These are phyloP conservation scores for Podaxis pistillaris DNA, from an alignment of 768 basidiomycete species.

Conservation along the genomic window DNA sequence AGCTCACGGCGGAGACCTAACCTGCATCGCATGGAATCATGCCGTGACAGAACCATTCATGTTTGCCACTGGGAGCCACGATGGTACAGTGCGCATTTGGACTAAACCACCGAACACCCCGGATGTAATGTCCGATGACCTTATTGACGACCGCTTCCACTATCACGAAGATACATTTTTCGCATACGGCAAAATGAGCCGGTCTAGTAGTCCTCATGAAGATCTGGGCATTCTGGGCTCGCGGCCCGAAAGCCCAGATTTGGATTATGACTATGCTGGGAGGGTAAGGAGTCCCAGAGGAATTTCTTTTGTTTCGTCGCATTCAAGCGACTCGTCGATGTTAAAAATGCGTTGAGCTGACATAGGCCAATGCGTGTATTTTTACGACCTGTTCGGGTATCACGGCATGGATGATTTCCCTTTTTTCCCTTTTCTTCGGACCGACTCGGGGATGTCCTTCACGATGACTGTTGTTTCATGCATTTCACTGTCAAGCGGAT, in stretches of 20 bases:
- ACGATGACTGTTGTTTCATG: background rate
- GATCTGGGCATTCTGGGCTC: background rate
- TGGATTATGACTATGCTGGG: background rate
- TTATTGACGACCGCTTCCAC: background rate
- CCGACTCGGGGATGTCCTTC: background rate
- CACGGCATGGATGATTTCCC: background rate
- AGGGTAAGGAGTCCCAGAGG: background rate
- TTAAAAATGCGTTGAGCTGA: background rate
- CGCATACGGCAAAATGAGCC: constrained; percentile 1
- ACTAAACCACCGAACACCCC: constrained; percentile 34
- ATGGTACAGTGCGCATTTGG: constrained; percentile 76
- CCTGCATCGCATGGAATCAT: constrained; percentile 81
- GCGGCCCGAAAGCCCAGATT: background rate
- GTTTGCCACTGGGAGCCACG: constrained; percentile 78
- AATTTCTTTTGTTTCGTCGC: background rate
- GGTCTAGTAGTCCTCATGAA: constrained; percentile 6
- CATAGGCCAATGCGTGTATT: background rate
- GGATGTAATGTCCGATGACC: background rate
- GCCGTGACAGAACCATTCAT: constrained; percentile 62
- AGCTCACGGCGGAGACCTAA: constrained; percentile 64
- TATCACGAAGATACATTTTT: constrained; percentile 1
- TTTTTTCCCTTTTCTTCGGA: background rate
- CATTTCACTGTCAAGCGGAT: background rate
- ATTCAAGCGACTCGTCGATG: constrained; percentile 11
- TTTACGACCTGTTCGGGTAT: no score